These are phyloP conservation scores for Quercus suber DNA, from an alignment of 306 rosid species.

Conservation along the genomic window DNA sequence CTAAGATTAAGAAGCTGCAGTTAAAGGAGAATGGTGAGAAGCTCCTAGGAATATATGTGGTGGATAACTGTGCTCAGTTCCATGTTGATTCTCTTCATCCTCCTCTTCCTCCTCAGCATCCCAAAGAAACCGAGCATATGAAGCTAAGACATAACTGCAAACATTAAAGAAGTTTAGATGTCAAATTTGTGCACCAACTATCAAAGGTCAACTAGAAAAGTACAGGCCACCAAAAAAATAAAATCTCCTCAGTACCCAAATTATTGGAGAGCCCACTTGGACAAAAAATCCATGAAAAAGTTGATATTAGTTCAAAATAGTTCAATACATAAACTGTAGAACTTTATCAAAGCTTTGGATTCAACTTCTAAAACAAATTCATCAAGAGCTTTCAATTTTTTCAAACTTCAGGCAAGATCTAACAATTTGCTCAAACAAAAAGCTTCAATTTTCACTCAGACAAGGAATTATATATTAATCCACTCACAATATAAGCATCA, in stretches of 20 bases:
- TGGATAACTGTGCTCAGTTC: conserved; percentile 23
- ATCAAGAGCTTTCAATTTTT: neutral
- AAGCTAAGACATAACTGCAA: conserved; percentile 69
- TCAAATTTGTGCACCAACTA: conserved; percentile 6
- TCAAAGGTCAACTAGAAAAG: neutral
- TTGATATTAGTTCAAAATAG: neutral
- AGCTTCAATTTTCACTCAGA: neutral
- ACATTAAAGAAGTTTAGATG: neutral
- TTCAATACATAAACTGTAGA: neutral
- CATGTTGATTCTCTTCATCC: conserved; percentile 17
- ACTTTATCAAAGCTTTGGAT: neutral
- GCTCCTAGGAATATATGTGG: conserved; percentile 38
- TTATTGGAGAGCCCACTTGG: neutral
- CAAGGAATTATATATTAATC: neutral
- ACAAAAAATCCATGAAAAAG: neutral
- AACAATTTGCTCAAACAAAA: neutral
- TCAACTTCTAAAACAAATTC: neutral
- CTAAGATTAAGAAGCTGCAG: conserved; percentile 43
- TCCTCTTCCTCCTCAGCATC: conserved; percentile 63
- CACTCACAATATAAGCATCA: neutral
- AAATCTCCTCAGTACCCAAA: neutral
- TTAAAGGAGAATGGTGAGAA: conserved; percentile 37
- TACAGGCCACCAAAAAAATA: neutral
- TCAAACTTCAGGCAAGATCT: neutral
- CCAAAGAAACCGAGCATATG: conserved; percentile 84